Base-by-base conservation (phyloP, 192 early-diverging fungal species). In the Backusella mclennaniae region DNA sequence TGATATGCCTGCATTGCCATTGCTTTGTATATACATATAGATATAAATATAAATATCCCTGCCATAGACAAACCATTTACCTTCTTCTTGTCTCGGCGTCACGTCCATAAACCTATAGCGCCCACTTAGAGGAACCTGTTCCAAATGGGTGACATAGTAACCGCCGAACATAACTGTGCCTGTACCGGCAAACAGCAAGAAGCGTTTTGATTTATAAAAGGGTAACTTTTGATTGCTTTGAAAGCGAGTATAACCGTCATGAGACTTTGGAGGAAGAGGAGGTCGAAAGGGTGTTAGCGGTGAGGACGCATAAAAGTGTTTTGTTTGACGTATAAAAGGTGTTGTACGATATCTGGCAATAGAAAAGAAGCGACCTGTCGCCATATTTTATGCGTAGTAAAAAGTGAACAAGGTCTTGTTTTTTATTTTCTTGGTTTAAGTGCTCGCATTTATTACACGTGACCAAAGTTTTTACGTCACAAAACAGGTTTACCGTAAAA, bases 1-100 rank as follows among this genome's bases (percentile, higher is more conserved):
- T 82, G 44, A 79, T 95, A 97, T 1, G 94, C 93, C 68, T 91
- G 85, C 26, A 87, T 80, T 9, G 93, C 90, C 82, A 95, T 87
- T 33, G 76, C 75, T 83, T 35, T 41, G 31, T 33, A 33, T 33
- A 33, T 33, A 33, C 31, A 33, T 33, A 2, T 73, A 1, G 35
- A n/a, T 41, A 67, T 71, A 39, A 5, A 17, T 44, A 44, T 17
- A 4, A 44, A 44, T 44, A 44, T 44, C 15, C 12, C 12, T 14
- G 21, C 42, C 36, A 56, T 14, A 6, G 0, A 59, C 42, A 11
- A 19, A 0, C 29, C 44, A 21, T 6, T 21, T 83, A 79, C 70
- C 75, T 76, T 87, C 82, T 77, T 94, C 94, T 73, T 88, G 85
- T 14, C 79, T 76, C 1, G 83, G 76, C 0, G 88, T 86, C 3